phyloP scores from a whole-genome alignment of 1,284 basidiomycete genomes.

The Meira miltonrushii region DNA sequence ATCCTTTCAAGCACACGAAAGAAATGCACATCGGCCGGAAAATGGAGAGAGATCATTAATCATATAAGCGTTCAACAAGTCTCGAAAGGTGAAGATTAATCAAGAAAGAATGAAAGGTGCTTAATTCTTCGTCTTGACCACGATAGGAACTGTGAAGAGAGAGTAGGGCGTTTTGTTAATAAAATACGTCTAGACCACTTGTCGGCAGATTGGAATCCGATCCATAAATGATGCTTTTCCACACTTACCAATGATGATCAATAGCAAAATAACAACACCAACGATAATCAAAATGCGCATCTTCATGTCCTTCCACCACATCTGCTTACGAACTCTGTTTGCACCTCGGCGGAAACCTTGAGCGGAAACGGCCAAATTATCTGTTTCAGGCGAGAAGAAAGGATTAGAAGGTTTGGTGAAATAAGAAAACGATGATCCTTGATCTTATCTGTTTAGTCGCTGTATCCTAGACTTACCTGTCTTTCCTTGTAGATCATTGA shows the following conservation, averaged over 20 bases:
- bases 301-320: constrained; percentile 56
- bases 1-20: no score
- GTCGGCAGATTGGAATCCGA: no score
- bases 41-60: no score
- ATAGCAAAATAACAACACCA: constrained; percentile 49
- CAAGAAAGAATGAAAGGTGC: no score
- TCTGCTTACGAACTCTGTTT: constrained; percentile 92
- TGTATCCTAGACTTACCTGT: constrained; percentile 89
- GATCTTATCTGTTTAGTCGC: not conserved
- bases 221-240: not conserved
- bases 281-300: constrained; percentile 29
- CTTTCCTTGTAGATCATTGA: constrained; percentile 94
- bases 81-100: no score
- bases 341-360: constrained; percentile 97
- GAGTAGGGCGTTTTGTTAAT: no score
- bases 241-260: constrained; percentile 50
- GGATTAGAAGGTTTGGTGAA: not conserved
- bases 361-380: constrained; percentile 95
- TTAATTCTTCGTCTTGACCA: no score
- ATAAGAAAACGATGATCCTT: not conserved
- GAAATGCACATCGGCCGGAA: no score
- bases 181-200: no score
- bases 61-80: no score
- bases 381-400: constrained; percentile 54
- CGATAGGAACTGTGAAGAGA: no score